A percentile compares a stretch with the other conserved stretches of the same genome.
These are phyloP conservation scores for Luzula sylvatica DNA, from an alignment of 176 grass and related monocot species.

Conservation along the genomic window DNA sequence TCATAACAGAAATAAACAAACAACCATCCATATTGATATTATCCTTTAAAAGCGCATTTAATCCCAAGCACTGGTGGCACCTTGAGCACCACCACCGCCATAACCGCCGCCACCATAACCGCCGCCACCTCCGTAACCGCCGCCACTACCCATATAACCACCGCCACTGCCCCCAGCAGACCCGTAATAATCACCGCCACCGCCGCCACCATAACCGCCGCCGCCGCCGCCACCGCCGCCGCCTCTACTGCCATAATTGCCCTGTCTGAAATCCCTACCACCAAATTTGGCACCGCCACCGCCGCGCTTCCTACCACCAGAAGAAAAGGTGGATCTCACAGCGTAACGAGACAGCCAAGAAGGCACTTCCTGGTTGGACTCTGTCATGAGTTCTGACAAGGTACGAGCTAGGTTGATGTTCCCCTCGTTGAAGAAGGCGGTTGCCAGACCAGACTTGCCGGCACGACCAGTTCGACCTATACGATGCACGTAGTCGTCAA, in stretches of 20 bases:
- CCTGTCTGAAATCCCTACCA: constrained; percentile 59
- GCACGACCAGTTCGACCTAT: constrained; percentile 75
- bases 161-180: constrained; percentile 18
- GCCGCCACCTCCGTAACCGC: constrained; percentile 31
- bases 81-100: constrained; percentile 32
- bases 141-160: constrained; percentile 4
- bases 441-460: constrained; percentile 56
- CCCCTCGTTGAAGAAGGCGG: constrained; percentile 77
- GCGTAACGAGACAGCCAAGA: constrained; percentile 51
- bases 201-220: constrained; percentile 17
- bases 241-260: constrained; percentile 32
- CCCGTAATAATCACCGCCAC: constrained; percentile 17
- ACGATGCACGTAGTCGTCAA: constrained; percentile 77
- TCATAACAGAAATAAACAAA: constrained; percentile 5
- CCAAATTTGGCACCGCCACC: constrained; percentile 59
- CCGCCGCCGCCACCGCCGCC: constrained; percentile 23
- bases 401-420: constrained; percentile 37
- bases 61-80: constrained; percentile 66
- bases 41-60: too few relatives aligned
- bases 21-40: background rate
- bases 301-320: constrained; percentile 54
- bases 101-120: constrained; percentile 26
- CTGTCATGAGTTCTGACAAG: constrained; percentile 65
- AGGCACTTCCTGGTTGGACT: constrained; percentile 78
- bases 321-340: constrained; percentile 39